Conservation (phyloP, 2,329 filamentous ascomycete species). For the Fusarium domesticum region DNA sequence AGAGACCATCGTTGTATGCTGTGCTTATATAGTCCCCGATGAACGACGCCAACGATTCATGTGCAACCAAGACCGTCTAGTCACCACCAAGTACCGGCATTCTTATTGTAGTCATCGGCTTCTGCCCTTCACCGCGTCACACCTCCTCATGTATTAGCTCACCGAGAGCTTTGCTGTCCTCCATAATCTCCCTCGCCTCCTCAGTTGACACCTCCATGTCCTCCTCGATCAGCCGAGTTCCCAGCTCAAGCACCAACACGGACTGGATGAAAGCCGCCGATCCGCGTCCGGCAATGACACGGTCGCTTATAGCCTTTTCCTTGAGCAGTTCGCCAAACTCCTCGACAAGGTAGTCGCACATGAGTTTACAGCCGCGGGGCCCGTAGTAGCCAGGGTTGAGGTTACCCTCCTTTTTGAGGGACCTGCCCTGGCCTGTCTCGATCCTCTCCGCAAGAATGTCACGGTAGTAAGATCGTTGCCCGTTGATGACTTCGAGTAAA, state of each 20-base stretch:
- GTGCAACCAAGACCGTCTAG: slow-evolving; percentile 3
- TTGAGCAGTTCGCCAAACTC: slow-evolving; percentile 60
- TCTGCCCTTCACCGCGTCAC: slow-evolving; percentile 13
- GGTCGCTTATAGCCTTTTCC: slow-evolving; percentile 59
- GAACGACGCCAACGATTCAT: background rate
- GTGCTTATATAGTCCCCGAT: background rate
- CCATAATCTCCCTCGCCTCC: slow-evolving; percentile 54
- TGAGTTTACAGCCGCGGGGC: slow-evolving; percentile 64
- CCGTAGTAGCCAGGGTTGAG: slow-evolving; percentile 82
- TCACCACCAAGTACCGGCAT: background rate
- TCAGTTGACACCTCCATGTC: slow-evolving; percentile 47
- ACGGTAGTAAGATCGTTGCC: slow-evolving; percentile 60
- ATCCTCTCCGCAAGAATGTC: slow-evolving; percentile 53
- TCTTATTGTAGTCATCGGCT: background rate
- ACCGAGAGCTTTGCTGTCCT: slow-evolving; percentile 65
- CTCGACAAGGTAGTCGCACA: slow-evolving; percentile 67
- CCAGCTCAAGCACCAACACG: slow-evolving; percentile 73
- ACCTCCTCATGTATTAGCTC: slow-evolving; percentile 63
- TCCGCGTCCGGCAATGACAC: slow-evolving; percentile 63
- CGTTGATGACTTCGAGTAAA: slow-evolving; percentile 59
- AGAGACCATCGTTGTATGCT: background rate
- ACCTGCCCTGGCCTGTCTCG: slow-evolving; percentile 54
- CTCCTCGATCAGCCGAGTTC: slow-evolving; percentile 53
- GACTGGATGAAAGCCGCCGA: slow-evolving; percentile 67
- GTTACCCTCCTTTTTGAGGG: slow-evolving; percentile 55